phyloP scores from a whole-genome alignment of 768 basidiomycete species.

The Chlorophyllum brunneum region DNA sequence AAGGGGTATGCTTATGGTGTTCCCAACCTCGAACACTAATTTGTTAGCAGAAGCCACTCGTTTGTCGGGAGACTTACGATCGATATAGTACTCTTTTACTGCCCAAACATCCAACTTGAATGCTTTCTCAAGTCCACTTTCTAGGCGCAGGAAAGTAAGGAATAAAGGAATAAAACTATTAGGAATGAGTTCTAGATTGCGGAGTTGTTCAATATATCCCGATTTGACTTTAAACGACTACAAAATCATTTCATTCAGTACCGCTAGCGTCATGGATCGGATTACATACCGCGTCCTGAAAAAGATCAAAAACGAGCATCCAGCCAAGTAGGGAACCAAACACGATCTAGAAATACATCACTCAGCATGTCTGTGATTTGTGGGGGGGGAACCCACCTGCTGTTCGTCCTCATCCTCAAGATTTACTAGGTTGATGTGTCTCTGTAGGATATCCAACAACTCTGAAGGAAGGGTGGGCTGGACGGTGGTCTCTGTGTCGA shows the following conservation, averaged over 20 bases:
- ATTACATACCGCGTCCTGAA: conserved; percentile 71
- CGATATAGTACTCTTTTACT: conserved; percentile 78
- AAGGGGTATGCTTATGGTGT: conserved; percentile 50
- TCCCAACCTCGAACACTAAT: conserved; percentile 58
- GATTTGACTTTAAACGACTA: conserved; percentile 87
- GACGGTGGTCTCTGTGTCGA: conserved; percentile 59
- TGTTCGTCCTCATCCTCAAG: conserved; percentile 31
- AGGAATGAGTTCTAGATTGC: conserved; percentile 61
- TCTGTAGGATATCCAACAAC: conserved; percentile 60
- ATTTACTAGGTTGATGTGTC: conserved; percentile 37
- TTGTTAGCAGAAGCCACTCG: conserved; percentile 1
- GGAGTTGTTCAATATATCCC: conserved; percentile 83
- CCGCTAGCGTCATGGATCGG: not conserved
- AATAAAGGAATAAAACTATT: conserved; percentile 68
- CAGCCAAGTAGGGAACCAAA: conserved; percentile 78
- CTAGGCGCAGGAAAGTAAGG: conserved; percentile 63
- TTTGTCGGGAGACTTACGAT: conserved; percentile 43
- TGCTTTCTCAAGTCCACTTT: conserved; percentile 56
- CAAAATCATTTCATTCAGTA: not conserved
- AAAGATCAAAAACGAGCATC: conserved; percentile 88
- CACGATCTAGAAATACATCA: conserved; percentile 28
- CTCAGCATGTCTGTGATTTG: not conserved
- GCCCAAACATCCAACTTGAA: conserved; percentile 86
- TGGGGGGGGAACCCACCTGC: conserved; percentile 25
- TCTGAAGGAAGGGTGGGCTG: conserved; percentile 59